These are phyloP conservation scores for Cercophora newfieldiana DNA, from an alignment of 495 filamentous ascomycete genomes.

Conservation along the genomic window DNA sequence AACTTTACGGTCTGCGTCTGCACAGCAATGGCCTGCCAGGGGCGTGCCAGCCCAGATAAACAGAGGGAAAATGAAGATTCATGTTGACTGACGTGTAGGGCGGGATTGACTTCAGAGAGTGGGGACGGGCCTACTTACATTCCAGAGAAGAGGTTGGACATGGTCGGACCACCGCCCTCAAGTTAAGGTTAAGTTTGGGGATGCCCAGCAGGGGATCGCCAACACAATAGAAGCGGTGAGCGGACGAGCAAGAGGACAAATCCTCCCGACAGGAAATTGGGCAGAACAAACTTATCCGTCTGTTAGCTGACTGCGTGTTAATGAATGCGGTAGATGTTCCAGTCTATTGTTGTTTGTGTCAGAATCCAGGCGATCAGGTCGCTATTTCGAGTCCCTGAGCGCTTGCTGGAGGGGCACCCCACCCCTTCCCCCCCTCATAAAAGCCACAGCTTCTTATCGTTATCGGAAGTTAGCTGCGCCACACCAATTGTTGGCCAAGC, in stretches of 20 bases:
- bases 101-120: slow-evolving; percentile 18
- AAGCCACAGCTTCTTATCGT: slow-evolving; percentile 23
- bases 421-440: slow-evolving; percentile 15
- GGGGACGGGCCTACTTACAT: slow-evolving; percentile 59
- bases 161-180: slow-evolving; percentile 36
- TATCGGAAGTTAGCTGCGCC: slow-evolving; percentile 18
- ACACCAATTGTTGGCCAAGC: not conserved
- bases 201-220: not conserved
- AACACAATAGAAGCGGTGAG: slow-evolving; percentile 11
- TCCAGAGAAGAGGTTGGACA: slow-evolving; percentile 78
- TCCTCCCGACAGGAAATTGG: not conserved
- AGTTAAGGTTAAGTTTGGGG: slow-evolving; percentile 3
- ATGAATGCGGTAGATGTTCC: not conserved
- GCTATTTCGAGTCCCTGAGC: slow-evolving; percentile 13
- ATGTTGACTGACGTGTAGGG: not conserved
- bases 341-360: slow-evolving; percentile 15
- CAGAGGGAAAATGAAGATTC: not conserved
- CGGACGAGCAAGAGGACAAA: not conserved
- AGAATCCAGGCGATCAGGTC: slow-evolving; percentile 6
- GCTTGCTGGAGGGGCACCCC: not conserved
- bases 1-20: not conserved
- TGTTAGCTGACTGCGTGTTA: not conserved
- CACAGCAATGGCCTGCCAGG: not conserved
- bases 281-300: not conserved
- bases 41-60: not conserved